A percentile compares a stretch with the other conserved stretches of the same genome.
Conservation (phyloP, 345 rosid genomes). For the Boechera stricta region DNA sequence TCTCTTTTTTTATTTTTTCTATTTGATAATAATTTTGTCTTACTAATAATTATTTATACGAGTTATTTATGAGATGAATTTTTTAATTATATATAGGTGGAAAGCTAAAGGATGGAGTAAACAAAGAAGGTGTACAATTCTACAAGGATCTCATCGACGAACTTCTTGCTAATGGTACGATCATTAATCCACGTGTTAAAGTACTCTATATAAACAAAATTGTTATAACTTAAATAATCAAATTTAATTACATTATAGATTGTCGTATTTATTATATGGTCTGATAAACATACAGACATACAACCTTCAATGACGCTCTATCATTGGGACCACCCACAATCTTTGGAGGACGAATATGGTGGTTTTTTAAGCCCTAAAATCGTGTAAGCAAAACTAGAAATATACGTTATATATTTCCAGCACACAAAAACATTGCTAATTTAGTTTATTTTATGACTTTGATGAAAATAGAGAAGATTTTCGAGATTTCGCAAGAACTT, state of each 20-base stretch:
- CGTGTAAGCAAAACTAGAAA: conserved; percentile 48
- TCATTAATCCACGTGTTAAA: not conserved
- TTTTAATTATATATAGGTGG: conserved; percentile 34
- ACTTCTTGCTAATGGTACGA: conserved; percentile 52
- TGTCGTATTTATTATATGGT: not conserved
- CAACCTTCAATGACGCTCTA: conserved; percentile 57
- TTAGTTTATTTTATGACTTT: not conserved
- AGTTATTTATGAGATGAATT: conserved; percentile 6
- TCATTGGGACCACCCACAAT: conserved; percentile 64
- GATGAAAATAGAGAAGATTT: conserved; percentile 50
- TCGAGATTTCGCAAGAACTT: conserved; percentile 47
- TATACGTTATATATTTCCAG: not conserved
- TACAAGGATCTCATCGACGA: conserved; percentile 58
- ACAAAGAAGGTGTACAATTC: conserved; percentile 53
- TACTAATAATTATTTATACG: not conserved
- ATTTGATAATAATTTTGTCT: not conserved
- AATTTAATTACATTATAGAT: not conserved
- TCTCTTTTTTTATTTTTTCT: not conserved
- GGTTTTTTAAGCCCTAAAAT: conserved; percentile 55
- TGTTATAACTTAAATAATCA: not conserved
- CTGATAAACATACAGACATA: conserved; percentile 39
- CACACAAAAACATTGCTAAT: not conserved
- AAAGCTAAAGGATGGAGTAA: conserved; percentile 54
- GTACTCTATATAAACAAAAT: not conserved
- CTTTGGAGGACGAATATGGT: conserved; percentile 56